Base-by-base conservation (phyloP, 2,329 filamentous ascomycete genomes). In the Sporothrix phasma region DNA sequence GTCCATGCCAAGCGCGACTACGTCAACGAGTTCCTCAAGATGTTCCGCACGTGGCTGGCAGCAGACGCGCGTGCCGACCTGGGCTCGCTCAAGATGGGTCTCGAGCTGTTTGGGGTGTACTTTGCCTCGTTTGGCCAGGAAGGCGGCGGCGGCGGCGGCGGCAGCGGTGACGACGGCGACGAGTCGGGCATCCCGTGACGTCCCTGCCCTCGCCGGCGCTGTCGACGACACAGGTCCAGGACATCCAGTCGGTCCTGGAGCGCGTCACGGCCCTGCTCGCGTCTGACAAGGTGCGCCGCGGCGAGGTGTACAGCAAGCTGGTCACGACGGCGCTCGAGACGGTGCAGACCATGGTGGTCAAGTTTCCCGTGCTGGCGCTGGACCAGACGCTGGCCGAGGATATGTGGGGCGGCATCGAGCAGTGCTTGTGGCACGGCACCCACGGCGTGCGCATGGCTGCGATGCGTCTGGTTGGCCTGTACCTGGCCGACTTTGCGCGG, bases 61-160 rank as follows among this genome's bases (percentile, higher is more conserved):
- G 59, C 61, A 17, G 65, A 65, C n/a, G 29, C 63, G 31, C 54
- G 63, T 26, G 71, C 82, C 17, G 80, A 87, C 0, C 83, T 96
- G 29, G 80, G 87, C 59, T 84, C 86, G 65, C 83, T 93, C 24
- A 89, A 88, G 1, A 79, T 97, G 62, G 65, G 65, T 26, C 29
- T 65, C 34, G 89, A 94, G 72, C 85, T 88, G 34, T 96, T 92
- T 77, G 83, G 86, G 1, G 85, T 94, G 60, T 96, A 93, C 74
- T 89, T 96, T 65, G 89, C 94, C 66, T 83, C 83, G 0, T 81
- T 82, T 26, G 47, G 39, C 17, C 45, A 63, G 58, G 61, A 19
- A 3, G 26, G 45, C 10, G 37, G n/a, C 2, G 59, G 34, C 59
- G 59, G 43, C 5, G 37, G 5, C 26, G 51, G 41, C 4, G 49